A percentile compares a stretch with the other conserved stretches of the same genome.
Conservation (phyloP, 2,329 filamentous ascomycete genomes). For the Fusarium setosum region DNA sequence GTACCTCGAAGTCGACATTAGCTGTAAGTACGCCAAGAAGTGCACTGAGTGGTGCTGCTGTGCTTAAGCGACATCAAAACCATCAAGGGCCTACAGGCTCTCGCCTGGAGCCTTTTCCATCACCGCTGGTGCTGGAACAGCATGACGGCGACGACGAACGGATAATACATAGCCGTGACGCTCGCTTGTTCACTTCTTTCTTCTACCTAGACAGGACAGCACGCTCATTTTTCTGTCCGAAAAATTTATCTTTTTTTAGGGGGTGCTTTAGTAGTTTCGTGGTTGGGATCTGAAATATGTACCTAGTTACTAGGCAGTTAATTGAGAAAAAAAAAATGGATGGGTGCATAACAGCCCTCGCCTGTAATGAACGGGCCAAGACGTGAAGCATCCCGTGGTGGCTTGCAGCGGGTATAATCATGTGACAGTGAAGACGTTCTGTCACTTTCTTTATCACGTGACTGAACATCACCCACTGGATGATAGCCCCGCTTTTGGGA, state of each 20-base stretch:
- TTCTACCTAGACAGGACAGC: constrained; percentile 1
- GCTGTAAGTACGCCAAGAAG: constrained; percentile 21
- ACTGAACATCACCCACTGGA: no score
- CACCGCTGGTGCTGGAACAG: not conserved
- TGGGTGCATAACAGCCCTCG: not conserved
- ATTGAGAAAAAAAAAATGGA: constrained; percentile 1
- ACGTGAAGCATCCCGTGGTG: no score
- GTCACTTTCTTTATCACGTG: no score
- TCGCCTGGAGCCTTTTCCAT: not conserved
- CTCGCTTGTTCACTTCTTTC: constrained; percentile 5
- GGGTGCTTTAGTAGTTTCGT: not conserved
- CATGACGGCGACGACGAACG: not conserved
- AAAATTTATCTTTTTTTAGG: not conserved
- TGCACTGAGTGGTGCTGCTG: constrained; percentile 29
- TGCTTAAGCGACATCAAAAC: not conserved
- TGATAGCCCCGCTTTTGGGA: no score
- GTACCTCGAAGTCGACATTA: constrained; percentile 22
- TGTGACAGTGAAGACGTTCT: no score
- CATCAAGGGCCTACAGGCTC: not conserved
- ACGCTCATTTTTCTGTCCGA: constrained; percentile 5
- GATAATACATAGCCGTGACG: constrained; percentile 3
- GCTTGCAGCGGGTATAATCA: not conserved
- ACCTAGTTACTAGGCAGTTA: constrained; percentile 2
- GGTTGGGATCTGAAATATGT: not conserved
- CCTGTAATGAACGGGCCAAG: not conserved